Conservation (phyloP, 2,329 filamentous ascomycete species). For the Aspergillus fructus region DNA sequence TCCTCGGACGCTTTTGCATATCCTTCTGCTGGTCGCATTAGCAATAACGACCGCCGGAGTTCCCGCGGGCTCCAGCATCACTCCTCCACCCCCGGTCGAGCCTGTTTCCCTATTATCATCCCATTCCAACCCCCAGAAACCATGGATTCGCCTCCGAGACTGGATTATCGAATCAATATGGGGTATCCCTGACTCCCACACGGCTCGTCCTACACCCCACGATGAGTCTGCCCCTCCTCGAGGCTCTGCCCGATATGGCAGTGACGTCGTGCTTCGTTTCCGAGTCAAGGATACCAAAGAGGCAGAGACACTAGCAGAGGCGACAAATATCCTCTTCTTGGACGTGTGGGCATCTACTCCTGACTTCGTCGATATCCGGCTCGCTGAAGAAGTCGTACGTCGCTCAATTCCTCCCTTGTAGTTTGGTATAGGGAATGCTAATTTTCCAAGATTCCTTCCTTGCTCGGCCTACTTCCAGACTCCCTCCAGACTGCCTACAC, state of each 20-base stretch:
- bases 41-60: slow-evolving; percentile 27
- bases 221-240: slow-evolving; percentile 34
- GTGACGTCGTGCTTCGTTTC: slow-evolving; percentile 88
- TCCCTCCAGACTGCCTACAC: slow-evolving; percentile 71
- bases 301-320: slow-evolving; percentile 68
- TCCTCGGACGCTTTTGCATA: slow-evolving; percentile 14
- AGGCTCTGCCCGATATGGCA: slow-evolving; percentile 60
- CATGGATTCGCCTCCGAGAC: slow-evolving; percentile 43
- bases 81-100: slow-evolving; percentile 30
- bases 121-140: slow-evolving; percentile 31
- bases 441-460: slow-evolving; percentile 58
- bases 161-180: slow-evolving; percentile 46
- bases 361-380: slow-evolving; percentile 79
- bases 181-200: slow-evolving; percentile 33
- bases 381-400: slow-evolving; percentile 71
- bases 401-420: not conserved
- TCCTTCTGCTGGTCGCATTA: slow-evolving; percentile 19
- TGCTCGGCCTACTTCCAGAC: slow-evolving; percentile 74
- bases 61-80: slow-evolving; percentile 39
- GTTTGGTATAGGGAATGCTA: not conserved
- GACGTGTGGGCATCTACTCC: slow-evolving; percentile 87
- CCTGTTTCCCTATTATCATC: slow-evolving; percentile 28
- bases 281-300: slow-evolving; percentile 70
- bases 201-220: slow-evolving; percentile 19
- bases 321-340: slow-evolving; percentile 71